Evolutionary conservation across 2,329 filamentous ascomycete genomes (phyloP).

Genomic region (Aschersonia sp.): DNA sequence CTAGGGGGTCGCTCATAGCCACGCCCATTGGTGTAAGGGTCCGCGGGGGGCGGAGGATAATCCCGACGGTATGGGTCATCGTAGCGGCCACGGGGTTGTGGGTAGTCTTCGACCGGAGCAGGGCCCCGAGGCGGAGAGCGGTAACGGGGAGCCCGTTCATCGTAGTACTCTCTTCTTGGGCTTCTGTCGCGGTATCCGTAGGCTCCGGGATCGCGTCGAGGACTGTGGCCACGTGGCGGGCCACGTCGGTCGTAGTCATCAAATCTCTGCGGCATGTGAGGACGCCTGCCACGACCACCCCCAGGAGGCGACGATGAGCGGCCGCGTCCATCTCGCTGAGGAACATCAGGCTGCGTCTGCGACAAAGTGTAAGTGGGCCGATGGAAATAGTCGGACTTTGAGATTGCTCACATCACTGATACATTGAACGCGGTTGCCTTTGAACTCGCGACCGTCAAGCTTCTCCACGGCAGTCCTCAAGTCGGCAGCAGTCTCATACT

Average conservation of each 20-base stretch:
- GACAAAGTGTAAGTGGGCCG: not conserved
- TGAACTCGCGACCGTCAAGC: slow-evolving; percentile 85
- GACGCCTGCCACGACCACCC: slow-evolving; percentile 28
- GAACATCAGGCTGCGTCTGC: slow-evolving; percentile 67
- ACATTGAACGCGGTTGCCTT: slow-evolving; percentile 75
- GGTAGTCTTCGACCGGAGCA: slow-evolving; percentile 59
- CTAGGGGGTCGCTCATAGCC: slow-evolving; percentile 40
- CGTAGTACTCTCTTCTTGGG: slow-evolving; percentile 76
- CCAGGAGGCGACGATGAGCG: slow-evolving; percentile 60
- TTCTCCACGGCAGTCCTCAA: slow-evolving; percentile 87
- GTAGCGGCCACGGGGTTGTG: slow-evolving; percentile 51
- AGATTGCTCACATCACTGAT: slow-evolving; percentile 59
- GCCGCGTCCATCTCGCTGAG: slow-evolving; percentile 45
- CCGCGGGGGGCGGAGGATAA: slow-evolving; percentile 49
- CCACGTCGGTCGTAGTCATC: slow-evolving; percentile 71
- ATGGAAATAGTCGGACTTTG: not conserved
- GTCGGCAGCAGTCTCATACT: slow-evolving; percentile 88
- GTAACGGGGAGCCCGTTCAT: slow-evolving; percentile 58
- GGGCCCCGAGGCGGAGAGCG: slow-evolving; percentile 61
- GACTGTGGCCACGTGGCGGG: slow-evolving; percentile 52
- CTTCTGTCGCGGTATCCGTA: slow-evolving; percentile 81
- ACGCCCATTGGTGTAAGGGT: slow-evolving; percentile 44
- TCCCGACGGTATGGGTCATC: slow-evolving; percentile 66
- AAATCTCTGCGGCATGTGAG: slow-evolving; percentile 44
- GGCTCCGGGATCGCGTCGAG: slow-evolving; percentile 48